Evolutionary conservation across 306 rosid genomes (phyloP).

Genomic region (Citrullus colocynthis): DNA sequence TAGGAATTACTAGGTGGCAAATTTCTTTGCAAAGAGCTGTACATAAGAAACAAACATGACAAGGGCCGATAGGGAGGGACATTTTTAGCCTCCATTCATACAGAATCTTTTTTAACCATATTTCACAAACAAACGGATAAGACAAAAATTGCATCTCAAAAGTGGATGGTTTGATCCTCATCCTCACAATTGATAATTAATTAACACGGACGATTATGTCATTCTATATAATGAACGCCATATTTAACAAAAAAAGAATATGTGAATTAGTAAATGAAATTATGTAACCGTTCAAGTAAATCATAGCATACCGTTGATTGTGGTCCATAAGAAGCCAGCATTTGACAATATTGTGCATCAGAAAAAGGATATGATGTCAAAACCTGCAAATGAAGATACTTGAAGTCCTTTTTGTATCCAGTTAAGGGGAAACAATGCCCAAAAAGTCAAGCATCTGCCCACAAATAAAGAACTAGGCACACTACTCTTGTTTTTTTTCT

Average conservation of each 20-base stretch:
- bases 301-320: conserved; percentile 42
- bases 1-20: not conserved
- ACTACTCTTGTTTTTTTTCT: not conserved
- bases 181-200: not conserved
- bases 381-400: conserved; percentile 42
- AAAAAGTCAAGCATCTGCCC: not conserved
- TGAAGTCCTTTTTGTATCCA: conserved; percentile 11
- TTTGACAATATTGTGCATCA: conserved; percentile 48
- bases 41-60: not conserved
- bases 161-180: not conserved
- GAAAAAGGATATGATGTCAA: conserved; percentile 47
- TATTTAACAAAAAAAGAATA: not conserved
- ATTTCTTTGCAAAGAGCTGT: not conserved
- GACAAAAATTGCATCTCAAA: not conserved
- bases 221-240: not conserved
- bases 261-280: not conserved
- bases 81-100: not conserved
- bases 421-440: not conserved
- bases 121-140: not conserved
- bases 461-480: not conserved
- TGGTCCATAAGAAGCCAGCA: conserved; percentile 37
- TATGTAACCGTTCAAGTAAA: not conserved
- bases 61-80: not conserved
- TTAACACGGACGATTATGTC: not conserved
- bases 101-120: not conserved